Conservation (phyloP, 2,329 filamentous ascomycete species). For the Pseudogymnoascus sp. region DNA sequence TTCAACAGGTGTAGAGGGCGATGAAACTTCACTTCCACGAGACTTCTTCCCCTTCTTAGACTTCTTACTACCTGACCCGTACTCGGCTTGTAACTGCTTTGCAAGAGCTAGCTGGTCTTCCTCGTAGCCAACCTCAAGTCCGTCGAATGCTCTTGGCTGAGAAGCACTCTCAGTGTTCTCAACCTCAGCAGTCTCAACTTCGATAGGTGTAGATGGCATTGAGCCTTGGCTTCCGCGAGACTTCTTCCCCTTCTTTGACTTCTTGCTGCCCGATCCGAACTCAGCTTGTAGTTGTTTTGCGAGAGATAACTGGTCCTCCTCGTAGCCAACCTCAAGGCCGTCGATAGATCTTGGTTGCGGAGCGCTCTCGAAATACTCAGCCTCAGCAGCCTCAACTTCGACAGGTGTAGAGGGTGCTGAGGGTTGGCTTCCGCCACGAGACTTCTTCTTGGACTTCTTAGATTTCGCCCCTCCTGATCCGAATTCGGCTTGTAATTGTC, state of each 20-base stretch:
- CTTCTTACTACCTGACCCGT: constrained; percentile 27
- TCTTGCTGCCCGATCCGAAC: constrained; percentile 18
- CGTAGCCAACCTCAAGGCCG: not conserved
- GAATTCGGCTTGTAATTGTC: not conserved
- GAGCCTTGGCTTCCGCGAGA: not conserved
- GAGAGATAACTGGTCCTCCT: not conserved
- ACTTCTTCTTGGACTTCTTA: constrained; percentile 35
- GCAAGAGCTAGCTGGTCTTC: constrained; percentile 24
- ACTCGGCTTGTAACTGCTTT: constrained; percentile 17
- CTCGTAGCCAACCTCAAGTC: constrained; percentile 18
- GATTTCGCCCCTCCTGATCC: constrained; percentile 13
- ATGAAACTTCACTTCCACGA: not conserved
- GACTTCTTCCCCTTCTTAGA: constrained; percentile 17
- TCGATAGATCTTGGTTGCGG: not conserved
- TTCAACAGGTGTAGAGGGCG: not conserved
- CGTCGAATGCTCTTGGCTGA: not conserved
- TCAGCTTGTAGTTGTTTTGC: not conserved
- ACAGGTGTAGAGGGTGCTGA: not conserved
- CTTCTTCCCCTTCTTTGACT: constrained; percentile 25
- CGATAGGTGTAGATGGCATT: not conserved
- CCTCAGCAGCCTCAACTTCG: not conserved
- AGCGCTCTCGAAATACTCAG: not conserved
- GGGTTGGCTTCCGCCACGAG: not conserved
- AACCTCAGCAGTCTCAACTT: not conserved
- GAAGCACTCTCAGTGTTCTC: not conserved